These are phyloP conservation scores for Vitellaria paradoxa DNA, from an alignment of 179 eudicot species.

Conservation along the genomic window DNA sequence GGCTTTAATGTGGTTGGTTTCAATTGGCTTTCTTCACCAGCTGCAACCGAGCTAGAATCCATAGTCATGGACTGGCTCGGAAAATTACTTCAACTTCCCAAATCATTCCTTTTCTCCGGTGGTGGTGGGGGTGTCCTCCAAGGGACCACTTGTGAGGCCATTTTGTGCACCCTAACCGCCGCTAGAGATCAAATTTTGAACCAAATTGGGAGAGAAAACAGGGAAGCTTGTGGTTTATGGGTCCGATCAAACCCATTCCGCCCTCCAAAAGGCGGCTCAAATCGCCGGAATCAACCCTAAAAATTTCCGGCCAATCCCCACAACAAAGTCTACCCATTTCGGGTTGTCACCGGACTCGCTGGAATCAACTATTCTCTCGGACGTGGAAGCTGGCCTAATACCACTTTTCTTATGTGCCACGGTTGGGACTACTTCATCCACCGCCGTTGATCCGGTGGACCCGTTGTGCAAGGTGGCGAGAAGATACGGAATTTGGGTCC, in stretches of 20 bases:
- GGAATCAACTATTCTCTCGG: constrained; percentile 14
- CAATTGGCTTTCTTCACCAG: constrained; percentile 38
- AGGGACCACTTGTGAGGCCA: constrained; percentile 39
- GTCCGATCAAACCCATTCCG: constrained; percentile 36
- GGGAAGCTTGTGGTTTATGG: constrained; percentile 32
- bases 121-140: constrained; percentile 36
- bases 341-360: constrained; percentile 21
- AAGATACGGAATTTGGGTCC: constrained; percentile 35
- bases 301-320: constrained; percentile 25
- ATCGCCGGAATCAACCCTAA: constrained; percentile 32
- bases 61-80: constrained; percentile 45
- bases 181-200: constrained; percentile 25
- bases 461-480: constrained; percentile 18
- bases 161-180: constrained; percentile 28
- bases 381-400: constrained; percentile 25
- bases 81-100: constrained; percentile 27
- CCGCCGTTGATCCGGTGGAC: constrained; percentile 29
- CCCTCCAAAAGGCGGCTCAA: constrained; percentile 32
- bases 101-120: constrained; percentile 20
- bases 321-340: constrained; percentile 2
- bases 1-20: constrained; percentile 37
- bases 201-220: constrained; percentile 15
- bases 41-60: constrained; percentile 35
- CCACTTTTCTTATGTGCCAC: constrained; percentile 40
- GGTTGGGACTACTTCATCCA: constrained; percentile 32